These are phyloP conservation scores for Pseudogymnoascus sp. DNA, from an alignment of 2,329 filamentous ascomycete genomes.

Conservation along the genomic window DNA sequence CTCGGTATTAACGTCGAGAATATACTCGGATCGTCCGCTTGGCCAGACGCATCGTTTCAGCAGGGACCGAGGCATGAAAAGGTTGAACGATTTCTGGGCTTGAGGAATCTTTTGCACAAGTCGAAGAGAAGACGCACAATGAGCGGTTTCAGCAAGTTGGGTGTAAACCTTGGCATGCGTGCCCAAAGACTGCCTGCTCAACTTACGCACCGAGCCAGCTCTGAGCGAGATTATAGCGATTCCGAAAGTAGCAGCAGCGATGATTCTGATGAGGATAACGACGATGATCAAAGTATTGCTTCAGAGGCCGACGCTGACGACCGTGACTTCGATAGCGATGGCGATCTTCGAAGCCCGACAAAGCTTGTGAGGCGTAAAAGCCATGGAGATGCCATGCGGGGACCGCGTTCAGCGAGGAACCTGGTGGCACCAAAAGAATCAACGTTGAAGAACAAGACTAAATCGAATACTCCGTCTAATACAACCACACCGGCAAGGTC, in stretches of 20 bases:
- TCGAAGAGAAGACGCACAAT: slow-evolving; percentile 36
- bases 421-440: slow-evolving; percentile 17
- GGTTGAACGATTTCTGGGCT: slow-evolving; percentile 42
- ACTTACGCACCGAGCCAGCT: slow-evolving; percentile 31
- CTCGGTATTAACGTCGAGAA: slow-evolving; percentile 37
- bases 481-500: neutral
- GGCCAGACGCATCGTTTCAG: slow-evolving; percentile 46
- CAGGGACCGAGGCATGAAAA: slow-evolving; percentile 39
- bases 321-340: slow-evolving; percentile 26
- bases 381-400: slow-evolving; percentile 33
- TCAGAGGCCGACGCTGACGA: slow-evolving; percentile 37
- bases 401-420: slow-evolving; percentile 27
- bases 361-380: slow-evolving; percentile 31
- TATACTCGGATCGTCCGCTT: slow-evolving; percentile 35
- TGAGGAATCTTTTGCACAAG: slow-evolving; percentile 54
- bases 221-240: slow-evolving; percentile 38
- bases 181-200: slow-evolving; percentile 57
- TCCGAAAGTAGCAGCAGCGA: slow-evolving; percentile 27
- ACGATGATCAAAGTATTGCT: slow-evolving; percentile 32
- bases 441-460: slow-evolving; percentile 10
- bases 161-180: slow-evolving; percentile 64
- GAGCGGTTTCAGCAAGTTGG: slow-evolving; percentile 39
- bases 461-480: neutral
- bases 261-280: slow-evolving; percentile 30
- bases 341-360: slow-evolving; percentile 8